phyloP scores from a whole-genome alignment of 2,329 filamentous ascomycete species.

The Aureobasidium musti region DNA sequence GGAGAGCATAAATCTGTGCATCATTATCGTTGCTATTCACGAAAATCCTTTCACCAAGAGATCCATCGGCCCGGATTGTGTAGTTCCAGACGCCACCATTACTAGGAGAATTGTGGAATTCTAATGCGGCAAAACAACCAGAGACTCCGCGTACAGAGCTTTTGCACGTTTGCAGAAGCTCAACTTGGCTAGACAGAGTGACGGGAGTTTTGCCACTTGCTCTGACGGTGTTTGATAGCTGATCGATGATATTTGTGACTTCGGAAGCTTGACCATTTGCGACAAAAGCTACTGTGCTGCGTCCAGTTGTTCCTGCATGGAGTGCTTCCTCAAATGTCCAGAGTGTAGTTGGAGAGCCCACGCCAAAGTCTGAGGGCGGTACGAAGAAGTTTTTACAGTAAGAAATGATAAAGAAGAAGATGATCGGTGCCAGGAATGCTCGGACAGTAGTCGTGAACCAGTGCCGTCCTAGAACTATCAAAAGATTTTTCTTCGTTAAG shows the following conservation, averaged over 20 bases:
- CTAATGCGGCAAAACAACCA: conserved; percentile 70
- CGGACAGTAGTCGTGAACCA: conserved; percentile 57
- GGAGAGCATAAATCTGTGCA: conserved; percentile 73
- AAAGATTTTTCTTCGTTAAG: conserved; percentile 59
- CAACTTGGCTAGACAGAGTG: conserved; percentile 57
- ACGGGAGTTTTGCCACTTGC: conserved; percentile 58
- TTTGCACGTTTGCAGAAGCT: conserved; percentile 64
- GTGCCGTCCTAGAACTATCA: conserved; percentile 57
- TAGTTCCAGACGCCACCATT: conserved; percentile 85
- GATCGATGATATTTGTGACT: conserved; percentile 70
- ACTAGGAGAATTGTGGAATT: conserved; percentile 72
- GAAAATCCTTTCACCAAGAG: conserved; percentile 66
- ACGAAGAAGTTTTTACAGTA: conserved; percentile 77
- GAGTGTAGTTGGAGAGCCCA: conserved; percentile 64
- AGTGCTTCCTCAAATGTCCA: conserved; percentile 67
- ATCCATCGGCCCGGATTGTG: conserved; percentile 73
- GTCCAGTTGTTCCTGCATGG: conserved; percentile 56
- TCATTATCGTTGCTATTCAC: conserved; percentile 68
- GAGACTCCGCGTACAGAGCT: conserved; percentile 62
- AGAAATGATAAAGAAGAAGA: conserved; percentile 52
- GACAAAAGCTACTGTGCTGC: conserved; percentile 74
- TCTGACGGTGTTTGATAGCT: conserved; percentile 60
- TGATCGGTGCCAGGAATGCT: conserved; percentile 59
- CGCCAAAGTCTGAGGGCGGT: conserved; percentile 72
- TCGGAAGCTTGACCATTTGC: conserved; percentile 69